Base-by-base conservation (phyloP, 805 yeast species). In the Starmera pachycereana region DNA sequence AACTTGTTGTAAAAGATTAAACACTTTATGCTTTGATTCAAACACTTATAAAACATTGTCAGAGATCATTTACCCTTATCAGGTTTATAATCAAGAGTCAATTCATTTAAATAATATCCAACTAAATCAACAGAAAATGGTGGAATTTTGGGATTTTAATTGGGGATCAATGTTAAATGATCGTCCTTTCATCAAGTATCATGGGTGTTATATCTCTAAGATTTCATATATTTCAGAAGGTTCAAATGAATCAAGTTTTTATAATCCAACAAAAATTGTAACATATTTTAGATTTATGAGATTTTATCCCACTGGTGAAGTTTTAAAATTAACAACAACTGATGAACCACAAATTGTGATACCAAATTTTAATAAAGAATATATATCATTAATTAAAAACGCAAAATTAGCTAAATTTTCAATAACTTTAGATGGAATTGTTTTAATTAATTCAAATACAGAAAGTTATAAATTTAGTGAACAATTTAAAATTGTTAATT, bases 221-320 rank as follows among this genome's bases (percentile, higher is more conserved):
- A 84, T 89, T 38, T 83, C 83, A 44, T 89, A 88, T 59, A 74
- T 82, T 48, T 72, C 95, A 40, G 87, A 84, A 52, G 97, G 97
- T 31, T 81, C 84, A 3, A 70, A 78, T 38, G 71, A 76, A 8
- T 84, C 76, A 47, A 73, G 78, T 35, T 74, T 84, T 1, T 66
- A 68, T 28, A 70, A 83, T 6, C 96, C 96, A 2, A 74, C 84
- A 16, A 76, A 85, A 49, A 76, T 87, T 56, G 83, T 90, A 33
- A 85, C 96, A 0, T 90, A 90, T 54, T 90, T 86, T 56, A 65
- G 98, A 46, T 92, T 88, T 57, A 60, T 81, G 30, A 67, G 97
- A 45, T 88, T 90, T 53, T 83, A 71, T 55, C 79, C 80, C 0
- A 82, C 83, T 52, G 97, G 97, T 0, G 63, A 72, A 1, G 81